These are phyloP conservation scores for Emmonsia crescens DNA, from an alignment of 2,329 filamentous ascomycete species.

Conservation along the genomic window DNA sequence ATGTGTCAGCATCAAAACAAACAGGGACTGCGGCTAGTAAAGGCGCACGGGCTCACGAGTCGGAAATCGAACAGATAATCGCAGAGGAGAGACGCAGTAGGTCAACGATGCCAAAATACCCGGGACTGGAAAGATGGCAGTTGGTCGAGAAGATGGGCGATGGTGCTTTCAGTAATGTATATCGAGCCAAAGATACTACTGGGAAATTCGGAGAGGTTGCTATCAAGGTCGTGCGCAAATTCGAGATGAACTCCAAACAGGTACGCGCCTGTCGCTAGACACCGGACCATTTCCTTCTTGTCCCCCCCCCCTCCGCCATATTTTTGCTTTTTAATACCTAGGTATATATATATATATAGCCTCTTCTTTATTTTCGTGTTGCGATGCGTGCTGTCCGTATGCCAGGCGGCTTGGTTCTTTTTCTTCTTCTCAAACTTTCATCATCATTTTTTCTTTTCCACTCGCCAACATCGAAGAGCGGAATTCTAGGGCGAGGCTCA, in stretches of 20 bases:
- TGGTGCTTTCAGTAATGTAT: constrained; percentile 97
- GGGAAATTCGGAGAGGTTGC: constrained; percentile 70
- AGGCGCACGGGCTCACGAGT: constrained; percentile 35
- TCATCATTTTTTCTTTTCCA: constrained; percentile 21
- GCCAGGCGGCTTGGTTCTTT: neutral
- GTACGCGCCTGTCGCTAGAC: constrained; percentile 48
- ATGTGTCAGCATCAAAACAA: constrained; percentile 50
- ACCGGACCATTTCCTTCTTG: neutral
- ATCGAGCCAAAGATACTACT: constrained; percentile 67
- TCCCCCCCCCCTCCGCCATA: neutral
- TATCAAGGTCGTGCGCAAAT: constrained; percentile 98
- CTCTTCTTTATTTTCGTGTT: neutral
- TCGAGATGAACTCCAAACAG: constrained; percentile 98
- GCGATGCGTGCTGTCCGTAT: neutral
- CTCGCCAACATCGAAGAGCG: constrained; percentile 41
- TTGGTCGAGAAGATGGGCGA: constrained; percentile 96
- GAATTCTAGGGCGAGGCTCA: constrained; percentile 69
- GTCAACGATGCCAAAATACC: constrained; percentile 75
- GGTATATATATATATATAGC: neutral
- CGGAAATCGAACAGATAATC: constrained; percentile 72
- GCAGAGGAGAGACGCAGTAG: constrained; percentile 83
- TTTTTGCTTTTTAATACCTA: neutral
- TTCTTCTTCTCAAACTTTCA: constrained; percentile 18
- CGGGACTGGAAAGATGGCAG: constrained; percentile 74
- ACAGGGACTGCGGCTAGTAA: constrained; percentile 39